phyloP scores from a whole-genome alignment of 2,329 filamentous ascomycete genomes.

The Colletotrichum siamense region DNA sequence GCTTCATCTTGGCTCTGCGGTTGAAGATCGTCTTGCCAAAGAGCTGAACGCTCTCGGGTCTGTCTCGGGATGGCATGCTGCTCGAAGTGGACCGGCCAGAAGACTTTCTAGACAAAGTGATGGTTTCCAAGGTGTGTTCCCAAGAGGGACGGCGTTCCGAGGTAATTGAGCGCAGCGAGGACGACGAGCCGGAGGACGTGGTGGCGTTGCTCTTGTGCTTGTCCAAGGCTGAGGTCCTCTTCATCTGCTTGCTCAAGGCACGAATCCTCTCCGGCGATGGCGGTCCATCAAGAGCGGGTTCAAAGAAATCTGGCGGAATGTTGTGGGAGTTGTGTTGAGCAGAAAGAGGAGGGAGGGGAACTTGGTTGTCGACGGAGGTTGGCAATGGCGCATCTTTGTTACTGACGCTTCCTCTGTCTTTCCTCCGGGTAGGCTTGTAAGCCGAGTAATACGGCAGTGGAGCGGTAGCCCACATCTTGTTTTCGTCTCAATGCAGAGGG shows the following conservation, averaged over 20 bases:
- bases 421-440: constrained; percentile 19
- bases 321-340: constrained; percentile 11
- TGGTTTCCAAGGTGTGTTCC: constrained; percentile 55
- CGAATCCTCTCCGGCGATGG: constrained; percentile 66
- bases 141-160: constrained; percentile 51
- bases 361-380: not conserved
- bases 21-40: constrained; percentile 66
- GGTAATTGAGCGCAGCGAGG: constrained; percentile 49
- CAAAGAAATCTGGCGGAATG: constrained; percentile 52
- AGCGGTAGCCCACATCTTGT: constrained; percentile 24
- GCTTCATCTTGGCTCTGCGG: constrained; percentile 56
- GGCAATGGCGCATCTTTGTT: constrained; percentile 22
- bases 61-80: constrained; percentile 57
- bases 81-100: constrained; percentile 61
- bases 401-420: not conserved
- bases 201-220: constrained; percentile 53
- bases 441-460: constrained; percentile 26
- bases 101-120: constrained; percentile 58
- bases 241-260: constrained; percentile 64
- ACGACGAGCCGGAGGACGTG: constrained; percentile 62
- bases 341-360: constrained; percentile 5
- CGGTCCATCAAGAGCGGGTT: constrained; percentile 64
- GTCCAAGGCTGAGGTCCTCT: constrained; percentile 53
- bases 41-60: constrained; percentile 64
- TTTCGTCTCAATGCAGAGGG: constrained; percentile 22